A percentile compares a stretch with the other conserved stretches of the same genome.
Evolutionary conservation across 345 rosid species (phyloP).

Genomic region (Citropsis articulata): DNA sequence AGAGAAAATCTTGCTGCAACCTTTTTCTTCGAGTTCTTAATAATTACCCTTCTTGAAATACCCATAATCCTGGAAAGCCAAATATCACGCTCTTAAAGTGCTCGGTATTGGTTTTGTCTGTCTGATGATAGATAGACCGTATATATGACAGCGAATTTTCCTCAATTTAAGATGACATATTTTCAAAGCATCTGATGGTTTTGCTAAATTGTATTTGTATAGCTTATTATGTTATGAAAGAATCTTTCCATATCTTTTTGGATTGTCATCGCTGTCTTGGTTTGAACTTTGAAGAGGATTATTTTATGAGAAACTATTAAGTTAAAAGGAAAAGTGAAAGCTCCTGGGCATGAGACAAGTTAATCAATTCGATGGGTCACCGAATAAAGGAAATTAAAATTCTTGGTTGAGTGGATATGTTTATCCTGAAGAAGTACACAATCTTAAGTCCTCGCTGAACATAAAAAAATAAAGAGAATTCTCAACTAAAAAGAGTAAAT

Average conservation of each 20-base stretch:
- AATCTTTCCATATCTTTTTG: background rate
- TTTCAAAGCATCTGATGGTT: background rate
- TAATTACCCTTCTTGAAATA: background rate
- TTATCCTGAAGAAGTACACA: background rate
- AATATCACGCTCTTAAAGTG: background rate
- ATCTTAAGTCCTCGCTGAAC: too few relatives aligned
- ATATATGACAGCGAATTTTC: background rate
- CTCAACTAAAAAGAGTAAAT: conserved; percentile 2
- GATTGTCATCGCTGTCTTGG: background rate
- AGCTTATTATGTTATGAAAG: background rate
- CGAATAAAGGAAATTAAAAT: background rate
- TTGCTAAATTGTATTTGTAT: background rate
- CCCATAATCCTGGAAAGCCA: background rate
- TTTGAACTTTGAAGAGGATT: background rate
- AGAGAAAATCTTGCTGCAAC: background rate
- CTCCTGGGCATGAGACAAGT: background rate
- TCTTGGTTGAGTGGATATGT: background rate
- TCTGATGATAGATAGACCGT: background rate
- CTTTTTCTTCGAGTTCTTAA: background rate
- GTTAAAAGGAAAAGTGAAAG: background rate
- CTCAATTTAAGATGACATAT: background rate
- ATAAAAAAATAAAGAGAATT: background rate
- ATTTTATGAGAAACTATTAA: background rate
- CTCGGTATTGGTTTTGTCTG: background rate
- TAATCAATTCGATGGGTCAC: background rate